These are phyloP conservation scores for Suillus tomentosus DNA, from an alignment of 768 basidiomycete species.

Conservation along the genomic window DNA sequence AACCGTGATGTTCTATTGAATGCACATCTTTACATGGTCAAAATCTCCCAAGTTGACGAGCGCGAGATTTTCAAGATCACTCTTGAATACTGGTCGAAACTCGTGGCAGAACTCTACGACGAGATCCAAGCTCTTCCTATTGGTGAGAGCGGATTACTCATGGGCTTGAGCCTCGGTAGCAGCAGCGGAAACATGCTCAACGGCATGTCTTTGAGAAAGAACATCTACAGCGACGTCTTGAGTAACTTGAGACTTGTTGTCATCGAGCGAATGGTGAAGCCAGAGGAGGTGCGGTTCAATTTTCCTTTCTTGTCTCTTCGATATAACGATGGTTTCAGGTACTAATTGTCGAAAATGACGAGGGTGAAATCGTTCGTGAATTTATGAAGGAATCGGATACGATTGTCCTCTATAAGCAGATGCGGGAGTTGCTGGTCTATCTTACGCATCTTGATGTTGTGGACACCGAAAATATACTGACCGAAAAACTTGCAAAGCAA, in stretches of 20 bases:
- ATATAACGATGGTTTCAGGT: slow-evolving; percentile 54
- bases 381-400: slow-evolving; percentile 99
- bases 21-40: slow-evolving; percentile 97
- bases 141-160: slow-evolving; percentile 81
- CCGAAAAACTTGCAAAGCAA: slow-evolving; percentile 96
- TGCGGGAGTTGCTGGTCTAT: slow-evolving; percentile 97
- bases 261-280: slow-evolving; percentile 99
- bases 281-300: slow-evolving; percentile 78
- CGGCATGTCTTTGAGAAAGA: slow-evolving; percentile 84
- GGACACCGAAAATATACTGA: slow-evolving; percentile 96
- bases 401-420: slow-evolving; percentile 97
- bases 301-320: slow-evolving; percentile 7
- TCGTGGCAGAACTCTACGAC: slow-evolving; percentile 95
- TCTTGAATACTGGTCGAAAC: slow-evolving; percentile 95
- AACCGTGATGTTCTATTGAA: slow-evolving; percentile 94
- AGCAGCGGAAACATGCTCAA: slow-evolving; percentile 68
- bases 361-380: slow-evolving; percentile 98
- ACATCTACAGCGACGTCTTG: slow-evolving; percentile 93
- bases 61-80: slow-evolving; percentile 99
- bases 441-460: slow-evolving; percentile 95
- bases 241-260: slow-evolving; percentile 94
- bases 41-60: slow-evolving; percentile 97
- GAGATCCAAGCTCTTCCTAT: slow-evolving; percentile 93
- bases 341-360: slow-evolving; percentile 97
- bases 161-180: slow-evolving; percentile 81